Evolutionary conservation across 2,329 filamentous ascomycete species (phyloP), one percentile per base, ranked within the genome.

Genomic region (Stenocarpella maydis): DNA sequence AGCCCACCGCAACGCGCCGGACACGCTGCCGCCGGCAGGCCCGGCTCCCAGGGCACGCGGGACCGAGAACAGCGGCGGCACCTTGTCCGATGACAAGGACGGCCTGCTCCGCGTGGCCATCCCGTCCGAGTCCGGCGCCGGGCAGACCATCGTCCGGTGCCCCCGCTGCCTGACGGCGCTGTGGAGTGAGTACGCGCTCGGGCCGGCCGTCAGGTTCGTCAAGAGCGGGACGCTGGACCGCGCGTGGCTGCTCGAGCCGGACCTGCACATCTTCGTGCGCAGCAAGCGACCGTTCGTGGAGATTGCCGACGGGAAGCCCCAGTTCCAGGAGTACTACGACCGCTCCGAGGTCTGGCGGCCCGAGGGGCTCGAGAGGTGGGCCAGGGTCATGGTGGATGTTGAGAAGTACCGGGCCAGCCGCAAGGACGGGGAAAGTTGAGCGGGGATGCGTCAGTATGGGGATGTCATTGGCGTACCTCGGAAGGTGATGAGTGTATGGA

Each of bases 151-250:
- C 24, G 78, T 78, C 6, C 78, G 79, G 34, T 87, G 85, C 68
- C 82, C 82, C 1, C 71, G 71, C 10, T 86, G 84, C 72, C 74
- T 76, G 54, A 75, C 78, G 24, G 77, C 77, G 14, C 66, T 86
- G 2, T 85, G 81, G 80, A 80, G 75, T 67, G 72, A 82, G 71
- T 86, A 85, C 72, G 76, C 61, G 15, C 71, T 70, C 15, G 78
- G 78, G 2, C 73, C 73, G 9, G 54, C 76, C 65, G 65, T 80
- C 14, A 74, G 76, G 19, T 84, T 80, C 71, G 72, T 86, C 12
- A 79, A 82, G 47, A 80, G 78, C 31, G 83, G 84, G 3, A 85
- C 83, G 14, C 76, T 86, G 58, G 83, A 84, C 73, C 72, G 74
- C 17, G 75, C 79, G 8, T 76, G 77, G 71, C 73, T 78, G 65